Conservation (phyloP, 441 rosid genomes). For the Arabidopsis hybrid region DNA sequence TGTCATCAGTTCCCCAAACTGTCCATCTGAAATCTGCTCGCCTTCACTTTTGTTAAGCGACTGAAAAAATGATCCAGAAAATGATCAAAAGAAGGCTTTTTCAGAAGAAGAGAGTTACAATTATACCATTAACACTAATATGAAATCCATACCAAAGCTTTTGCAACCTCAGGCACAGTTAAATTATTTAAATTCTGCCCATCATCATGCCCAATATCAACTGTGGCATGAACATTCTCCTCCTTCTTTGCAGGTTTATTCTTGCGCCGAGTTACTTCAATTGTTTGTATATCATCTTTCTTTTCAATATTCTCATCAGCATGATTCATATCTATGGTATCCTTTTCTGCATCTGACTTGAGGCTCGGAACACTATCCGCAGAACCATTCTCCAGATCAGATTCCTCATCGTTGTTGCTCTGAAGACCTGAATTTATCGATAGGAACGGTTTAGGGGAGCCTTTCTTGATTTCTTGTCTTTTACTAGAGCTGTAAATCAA, state of each 20-base stretch:
- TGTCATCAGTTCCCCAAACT: conserved; percentile 67
- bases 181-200: conserved; percentile 38
- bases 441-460: conserved; percentile 49
- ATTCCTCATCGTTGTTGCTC: conserved; percentile 50
- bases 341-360: conserved; percentile 38
- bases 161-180: conserved; percentile 51
- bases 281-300: conserved; percentile 22
- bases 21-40: conserved; percentile 57
- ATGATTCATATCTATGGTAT: conserved; percentile 41
- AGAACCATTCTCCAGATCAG: conserved; percentile 48
- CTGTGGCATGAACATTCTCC: conserved; percentile 16
- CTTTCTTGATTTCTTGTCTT: conserved; percentile 64
- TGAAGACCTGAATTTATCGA: conserved; percentile 49
- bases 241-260: conserved; percentile 32
- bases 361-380: conserved; percentile 31
- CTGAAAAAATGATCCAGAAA: conserved; percentile 48
- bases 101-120: neutral
- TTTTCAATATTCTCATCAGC: conserved; percentile 32
- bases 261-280: conserved; percentile 31
- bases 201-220: conserved; percentile 43
- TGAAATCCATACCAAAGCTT: conserved; percentile 60
- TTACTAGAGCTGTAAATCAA: conserved; percentile 48
- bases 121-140: neutral
- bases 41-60: conserved; percentile 54
- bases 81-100: neutral